Evolutionary conservation across 2,329 filamentous ascomycete species (phyloP).

Genomic region (Paramyrothecium sp.): DNA sequence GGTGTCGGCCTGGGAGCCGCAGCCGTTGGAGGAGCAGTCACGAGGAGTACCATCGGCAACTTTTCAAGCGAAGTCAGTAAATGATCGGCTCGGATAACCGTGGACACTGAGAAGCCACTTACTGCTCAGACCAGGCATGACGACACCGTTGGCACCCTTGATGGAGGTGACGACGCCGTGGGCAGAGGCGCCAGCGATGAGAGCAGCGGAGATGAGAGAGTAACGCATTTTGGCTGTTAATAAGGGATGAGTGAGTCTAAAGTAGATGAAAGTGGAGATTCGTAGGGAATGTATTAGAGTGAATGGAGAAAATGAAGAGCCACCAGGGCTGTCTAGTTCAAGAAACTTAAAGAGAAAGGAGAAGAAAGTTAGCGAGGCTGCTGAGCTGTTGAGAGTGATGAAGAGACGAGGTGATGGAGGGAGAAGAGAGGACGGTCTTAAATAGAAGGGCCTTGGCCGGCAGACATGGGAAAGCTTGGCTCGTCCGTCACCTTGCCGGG

Average conservation of each 20-base stretch:
- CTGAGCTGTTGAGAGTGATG: not conserved
- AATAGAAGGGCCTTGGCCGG: not conserved
- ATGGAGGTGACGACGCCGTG: slow-evolving; percentile 59
- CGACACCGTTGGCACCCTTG: slow-evolving; percentile 59
- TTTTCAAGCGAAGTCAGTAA: slow-evolving; percentile 16
- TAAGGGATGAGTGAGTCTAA: not conserved
- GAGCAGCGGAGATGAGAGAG: slow-evolving; percentile 21
- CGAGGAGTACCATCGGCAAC: slow-evolving; percentile 66
- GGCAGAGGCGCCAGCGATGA: slow-evolving; percentile 49
- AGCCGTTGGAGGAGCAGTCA: slow-evolving; percentile 60
- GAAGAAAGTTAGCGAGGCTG: not conserved
- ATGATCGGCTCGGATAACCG: not conserved
- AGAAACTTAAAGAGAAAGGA: not conserved
- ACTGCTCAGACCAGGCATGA: slow-evolving; percentile 56
- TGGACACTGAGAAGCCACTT: slow-evolving; percentile 7
- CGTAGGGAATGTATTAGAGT: not conserved
- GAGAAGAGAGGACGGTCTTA: not conserved
- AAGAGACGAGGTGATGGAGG: not conserved
- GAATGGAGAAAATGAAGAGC: not conserved
- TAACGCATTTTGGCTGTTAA: slow-evolving; percentile 25
- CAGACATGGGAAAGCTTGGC: not conserved
- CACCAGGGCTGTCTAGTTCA: not conserved
- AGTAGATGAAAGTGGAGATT: not conserved
- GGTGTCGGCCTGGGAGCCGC: slow-evolving; percentile 69
- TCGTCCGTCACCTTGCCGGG: not conserved